Base-by-base conservation (phyloP, 2,329 filamentous ascomycete genomes). In the Penicillium sp. region DNA sequence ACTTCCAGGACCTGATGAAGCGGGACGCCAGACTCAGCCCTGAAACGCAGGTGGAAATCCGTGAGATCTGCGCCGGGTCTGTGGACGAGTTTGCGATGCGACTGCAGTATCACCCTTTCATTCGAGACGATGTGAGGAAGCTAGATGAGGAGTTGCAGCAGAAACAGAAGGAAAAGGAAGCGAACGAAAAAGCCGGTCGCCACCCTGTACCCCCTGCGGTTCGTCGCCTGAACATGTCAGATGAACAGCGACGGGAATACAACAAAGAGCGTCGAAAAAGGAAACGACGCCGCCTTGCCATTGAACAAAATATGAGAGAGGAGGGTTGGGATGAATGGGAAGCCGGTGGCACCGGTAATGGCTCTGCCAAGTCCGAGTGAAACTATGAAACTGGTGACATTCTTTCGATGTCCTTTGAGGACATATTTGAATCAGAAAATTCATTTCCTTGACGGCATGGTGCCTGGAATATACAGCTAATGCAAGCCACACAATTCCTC, bases 1-100 rank as follows among this genome's bases (percentile, higher is more conserved):
- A 77, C 58, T 64, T 74, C 47, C 57, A 70, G 40, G 75, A 77
- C 51, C 62, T 76, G 53, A 55, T 66, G 8, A 66, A 68, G 37
- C 69, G 70, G 14, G 68, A 66, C 4, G 68, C 66, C 44, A 44
- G 47, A 3, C 56, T 73, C 43, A 65, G 62, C n/a, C 59, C 61
- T 20, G 61, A 62, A 14, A 62, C 65, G 8, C 65, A 65, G 11
- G 35, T 47, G 13, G 58, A 71, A 44, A 72, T 76, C 32, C 66
- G 65, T 1, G 57, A 58, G 34, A 58, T 66, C 14, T 74, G 73
- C 49, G 52, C 60, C 3, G 44, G 60, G 31, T 70, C 70, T 13
- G 60, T 66, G 38, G 68, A 73, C 52, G 57, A 68, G 40, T 69
- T 64, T 57, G 73, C 73, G 18, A 53, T 66, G 22, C 61, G 58